These are phyloP conservation scores for Neurospora crassa DNA, from an alignment of 2,329 filamentous ascomycete genomes.

Conservation along the genomic window DNA sequence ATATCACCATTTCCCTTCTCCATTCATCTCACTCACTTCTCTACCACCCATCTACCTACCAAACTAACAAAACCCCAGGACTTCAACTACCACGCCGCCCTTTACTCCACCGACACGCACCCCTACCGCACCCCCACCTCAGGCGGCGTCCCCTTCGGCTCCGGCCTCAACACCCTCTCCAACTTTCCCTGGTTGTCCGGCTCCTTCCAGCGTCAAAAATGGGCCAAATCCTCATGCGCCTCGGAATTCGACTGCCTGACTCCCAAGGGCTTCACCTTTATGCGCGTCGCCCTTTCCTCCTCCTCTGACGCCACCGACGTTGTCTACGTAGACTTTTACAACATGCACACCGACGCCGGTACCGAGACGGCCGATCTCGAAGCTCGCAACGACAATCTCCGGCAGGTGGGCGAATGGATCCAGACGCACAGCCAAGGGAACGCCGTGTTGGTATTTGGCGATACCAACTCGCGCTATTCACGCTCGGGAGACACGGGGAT, in stretches of 20 bases:
- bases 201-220: constrained; percentile 47
- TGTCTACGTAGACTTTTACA: constrained; percentile 54
- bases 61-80: constrained; percentile 29
- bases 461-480: constrained; percentile 58
- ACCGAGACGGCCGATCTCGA: constrained; percentile 39
- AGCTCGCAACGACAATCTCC: constrained; percentile 49
- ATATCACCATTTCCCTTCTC: constrained; percentile 1
- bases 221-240: constrained; percentile 46
- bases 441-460: constrained; percentile 53
- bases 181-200: constrained; percentile 41
- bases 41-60: not conserved
- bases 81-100: constrained; percentile 55
- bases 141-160: constrained; percentile 54
- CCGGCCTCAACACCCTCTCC: constrained; percentile 54
- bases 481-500: constrained; percentile 41
- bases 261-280: constrained; percentile 61
- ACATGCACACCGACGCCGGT: constrained; percentile 58
- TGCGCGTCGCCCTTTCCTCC: constrained; percentile 42
- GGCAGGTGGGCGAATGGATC: constrained; percentile 51
- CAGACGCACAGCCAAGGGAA: constrained; percentile 46
- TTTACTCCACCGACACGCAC: constrained; percentile 52
- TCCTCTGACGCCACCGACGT: constrained; percentile 5
- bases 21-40: constrained; percentile 3
- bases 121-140: constrained; percentile 53
- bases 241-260: constrained; percentile 53